Base-by-base conservation (phyloP, 176 grass and related monocot genomes). In the Carex cristatella region DNA sequence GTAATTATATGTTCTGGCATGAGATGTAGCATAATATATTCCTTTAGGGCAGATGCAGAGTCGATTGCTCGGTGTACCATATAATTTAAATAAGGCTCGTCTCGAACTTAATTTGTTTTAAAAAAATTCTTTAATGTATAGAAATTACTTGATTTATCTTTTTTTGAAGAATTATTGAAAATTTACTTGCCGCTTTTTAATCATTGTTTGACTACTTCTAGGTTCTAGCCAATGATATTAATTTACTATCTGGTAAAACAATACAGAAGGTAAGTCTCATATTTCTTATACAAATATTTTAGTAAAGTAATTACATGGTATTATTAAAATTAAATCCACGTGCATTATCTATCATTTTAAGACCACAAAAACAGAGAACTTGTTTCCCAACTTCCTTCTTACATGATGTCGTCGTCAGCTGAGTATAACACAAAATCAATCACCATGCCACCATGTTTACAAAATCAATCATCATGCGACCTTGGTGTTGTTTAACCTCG, bases 401-500 rank as follows among this genome's bases (percentile, higher is more conserved):
- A 38, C 58, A 44, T 48, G 31, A 81, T 81, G 58, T 19, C 37
- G 10, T 40, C 28, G 79, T 23, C 37, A 81, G 61, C 40, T 14
- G 9, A 44, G 55, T 30, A 38, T 48, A 53, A 65, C 55, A n/a
- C 38, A 82, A 63, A 13, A 18, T 23, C 10, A 64, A 27, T 10
- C 9, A 49, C 18, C 79, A 65, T 65, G 38, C 6, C 16, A 82
- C 18, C 79, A 65, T 64, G 79, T 65, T 10, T 82, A 82, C 79
- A 82, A 65, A 65, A 49, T 57, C 31, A 31, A 42, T 65, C 18
- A 40, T 99, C 91, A 98, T 1, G 87, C 71, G 46, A 89, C 90
- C 83, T 89, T 98, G 53, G 84, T 80, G 55, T 87, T 94, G 58
- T 95, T 98, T 78, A 93, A 82, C 87, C 86, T 92, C 6, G 86